A percentile compares a stretch with the other conserved stretches of the same genome.
Conservation (phyloP, 306 rosid genomes). For the Inga laurina region DNA sequence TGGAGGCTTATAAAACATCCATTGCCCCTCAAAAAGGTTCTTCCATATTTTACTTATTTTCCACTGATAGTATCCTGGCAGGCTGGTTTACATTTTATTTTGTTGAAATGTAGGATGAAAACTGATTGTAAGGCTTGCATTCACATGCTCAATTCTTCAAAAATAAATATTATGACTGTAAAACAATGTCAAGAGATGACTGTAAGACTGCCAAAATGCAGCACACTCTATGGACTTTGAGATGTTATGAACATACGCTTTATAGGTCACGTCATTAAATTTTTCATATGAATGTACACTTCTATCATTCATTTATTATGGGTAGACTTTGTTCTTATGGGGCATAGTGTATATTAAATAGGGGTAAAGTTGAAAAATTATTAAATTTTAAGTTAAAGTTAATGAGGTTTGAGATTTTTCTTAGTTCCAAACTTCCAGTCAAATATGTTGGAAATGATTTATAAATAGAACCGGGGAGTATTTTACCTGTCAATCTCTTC, state of each 20-base stretch:
- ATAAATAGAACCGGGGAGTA: no score
- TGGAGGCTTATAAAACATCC: slow-evolving; percentile 8
- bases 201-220: background rate
- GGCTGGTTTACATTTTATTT: slow-evolving; percentile 14
- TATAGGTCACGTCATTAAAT: no score
- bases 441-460: no score
- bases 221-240: background rate
- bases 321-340: no score
- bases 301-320: no score
- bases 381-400: no score
- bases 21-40: slow-evolving; percentile 12
- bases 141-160: background rate
- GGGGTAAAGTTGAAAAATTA: no score
- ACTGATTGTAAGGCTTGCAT: background rate
- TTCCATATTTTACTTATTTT: background rate
- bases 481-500: slow-evolving; percentile 12
- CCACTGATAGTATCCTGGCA: background rate
- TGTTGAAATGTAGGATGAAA: background rate
- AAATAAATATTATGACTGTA: background rate
- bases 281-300: no score
- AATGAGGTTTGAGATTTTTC: no score
- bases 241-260: background rate
- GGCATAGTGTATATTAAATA: no score
- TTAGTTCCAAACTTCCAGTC: no score
- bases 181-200: background rate